A percentile compares a stretch with the other conserved stretches of the same genome.
Conservation (phyloP, 441 rosid genomes). For the Dalechampia spathulata region DNA sequence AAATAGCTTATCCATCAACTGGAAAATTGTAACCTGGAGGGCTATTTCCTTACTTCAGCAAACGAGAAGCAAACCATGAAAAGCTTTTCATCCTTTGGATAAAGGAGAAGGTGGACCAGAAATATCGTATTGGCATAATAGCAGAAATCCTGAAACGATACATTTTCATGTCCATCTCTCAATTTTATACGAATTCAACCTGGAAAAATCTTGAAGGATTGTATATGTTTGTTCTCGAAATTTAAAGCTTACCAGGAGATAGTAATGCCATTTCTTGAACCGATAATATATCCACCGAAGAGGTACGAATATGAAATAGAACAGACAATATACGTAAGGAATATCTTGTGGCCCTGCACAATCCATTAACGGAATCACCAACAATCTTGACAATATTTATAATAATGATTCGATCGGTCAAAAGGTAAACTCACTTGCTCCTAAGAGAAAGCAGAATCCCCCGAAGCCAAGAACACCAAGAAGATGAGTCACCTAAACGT, state of each 20-base stretch:
- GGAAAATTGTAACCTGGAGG: background rate
- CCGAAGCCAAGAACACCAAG: constrained; percentile 92
- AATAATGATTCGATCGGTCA: constrained; percentile 12
- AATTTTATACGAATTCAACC: background rate
- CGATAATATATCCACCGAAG: constrained; percentile 95
- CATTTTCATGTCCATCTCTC: constrained; percentile 6
- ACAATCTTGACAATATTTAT: constrained; percentile 1
- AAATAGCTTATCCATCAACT: constrained; percentile 7
- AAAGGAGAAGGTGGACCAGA: constrained; percentile 76
- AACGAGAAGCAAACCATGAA: constrained; percentile 98
- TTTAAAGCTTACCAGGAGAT: constrained; percentile 76
- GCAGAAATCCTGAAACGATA: constrained; percentile 71
- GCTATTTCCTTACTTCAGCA: constrained; percentile 62
- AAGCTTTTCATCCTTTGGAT: constrained; percentile 78
- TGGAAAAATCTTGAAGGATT: too few species aligned
- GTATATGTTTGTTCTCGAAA: too few species aligned
- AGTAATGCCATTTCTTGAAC: constrained; percentile 96
- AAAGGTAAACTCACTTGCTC: constrained; percentile 64
- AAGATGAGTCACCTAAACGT: constrained; percentile 76
- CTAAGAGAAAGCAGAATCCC: constrained; percentile 80
- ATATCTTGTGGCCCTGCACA: constrained; percentile 80
- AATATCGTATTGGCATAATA: constrained; percentile 96
- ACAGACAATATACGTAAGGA: constrained; percentile 77
- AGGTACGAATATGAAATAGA: constrained; percentile 81
- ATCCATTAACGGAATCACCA: constrained; percentile 6